Base-by-base conservation (phyloP, 192 early-diverging fungal genomes). In the Coemansia sp. region DNA sequence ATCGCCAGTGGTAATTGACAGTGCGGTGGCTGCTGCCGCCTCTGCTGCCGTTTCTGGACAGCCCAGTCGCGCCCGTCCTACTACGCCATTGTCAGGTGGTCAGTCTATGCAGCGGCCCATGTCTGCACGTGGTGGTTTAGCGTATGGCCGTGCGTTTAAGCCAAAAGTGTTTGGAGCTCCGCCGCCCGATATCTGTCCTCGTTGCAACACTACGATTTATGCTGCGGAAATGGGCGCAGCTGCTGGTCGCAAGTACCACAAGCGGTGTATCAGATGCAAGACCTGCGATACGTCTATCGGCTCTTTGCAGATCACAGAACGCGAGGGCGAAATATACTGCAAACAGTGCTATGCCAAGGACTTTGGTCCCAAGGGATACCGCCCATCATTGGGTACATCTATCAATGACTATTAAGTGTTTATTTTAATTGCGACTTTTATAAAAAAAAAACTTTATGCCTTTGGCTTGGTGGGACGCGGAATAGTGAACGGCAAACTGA, bases 211-310 rank as follows among this genome's bases (percentile, higher is more conserved):
- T n/a, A 64, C 64, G 31, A 77, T 84, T 19, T 84, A 84, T 50
- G 74, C 74, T 15, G 78, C 78, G 13, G 82, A 84, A 72, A 69
- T 69, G 63, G 76, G 70, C 8, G 66, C 71, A 13, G 77, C 72
- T 19, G 80, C 74, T 4, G 84, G 84, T 4, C 74, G 77, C 67
- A 86, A 80, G 70, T 86, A 83, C 65, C 84, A 86, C 71, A 76
- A 71, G 46, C 22, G 34, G 15, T 86, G 84, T 36, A 74, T 86
- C 60, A 65, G 64, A 29, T 86, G 84, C 71, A 77, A 56, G 42
- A 63, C 72, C 15, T 83, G 84, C 63, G 63, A 75, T 44, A 36
- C 71, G 3, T 40, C 68, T 4, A 68, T 85, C 19, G 63, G 63
- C 38, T 79, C 84, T n/a, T 27, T 73, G 31, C 74, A 83, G 53